Conservation (phyloP, 78 protist genomes). For the Tieghemostelium lacteum region DNA sequence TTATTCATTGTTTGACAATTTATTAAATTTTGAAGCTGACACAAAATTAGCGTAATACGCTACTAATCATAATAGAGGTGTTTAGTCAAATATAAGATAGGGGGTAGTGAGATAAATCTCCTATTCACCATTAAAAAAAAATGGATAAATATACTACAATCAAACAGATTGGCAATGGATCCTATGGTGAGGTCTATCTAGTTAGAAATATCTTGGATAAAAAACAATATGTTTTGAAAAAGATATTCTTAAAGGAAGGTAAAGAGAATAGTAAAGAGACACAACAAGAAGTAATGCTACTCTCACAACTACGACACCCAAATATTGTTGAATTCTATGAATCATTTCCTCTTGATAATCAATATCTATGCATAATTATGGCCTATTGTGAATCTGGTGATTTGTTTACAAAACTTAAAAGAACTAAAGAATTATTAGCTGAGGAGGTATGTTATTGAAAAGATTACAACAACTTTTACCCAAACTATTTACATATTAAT, state of each 20-base stretch:
- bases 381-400: slow-evolving; percentile 80
- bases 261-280: slow-evolving; percentile 29
- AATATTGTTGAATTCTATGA: slow-evolving; percentile 74
- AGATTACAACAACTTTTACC: not conserved
- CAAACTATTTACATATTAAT: not conserved
- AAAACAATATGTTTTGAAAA: slow-evolving; percentile 64
- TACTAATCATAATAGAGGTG: not conserved
- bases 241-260: slow-evolving; percentile 51
- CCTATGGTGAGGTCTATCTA: slow-evolving; percentile 75
- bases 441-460: slow-evolving; percentile 33
- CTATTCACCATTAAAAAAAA: not conserved
- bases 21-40: no score
- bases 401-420: slow-evolving; percentile 31
- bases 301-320: slow-evolving; percentile 62
- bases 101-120: not conserved
- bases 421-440: slow-evolving; percentile 9
- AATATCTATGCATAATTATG: slow-evolving; percentile 76
- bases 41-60: not conserved
- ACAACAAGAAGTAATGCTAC: slow-evolving; percentile 39
- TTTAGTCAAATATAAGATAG: not conserved
- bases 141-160: slow-evolving; percentile 58
- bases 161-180: slow-evolving; percentile 64
- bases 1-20: not conserved
- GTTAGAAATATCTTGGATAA: slow-evolving; percentile 42
- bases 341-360: slow-evolving; percentile 56